Evolutionary conservation across 2,329 filamentous ascomycete genomes (phyloP).

Genomic region (Sarocladium oryzae): DNA sequence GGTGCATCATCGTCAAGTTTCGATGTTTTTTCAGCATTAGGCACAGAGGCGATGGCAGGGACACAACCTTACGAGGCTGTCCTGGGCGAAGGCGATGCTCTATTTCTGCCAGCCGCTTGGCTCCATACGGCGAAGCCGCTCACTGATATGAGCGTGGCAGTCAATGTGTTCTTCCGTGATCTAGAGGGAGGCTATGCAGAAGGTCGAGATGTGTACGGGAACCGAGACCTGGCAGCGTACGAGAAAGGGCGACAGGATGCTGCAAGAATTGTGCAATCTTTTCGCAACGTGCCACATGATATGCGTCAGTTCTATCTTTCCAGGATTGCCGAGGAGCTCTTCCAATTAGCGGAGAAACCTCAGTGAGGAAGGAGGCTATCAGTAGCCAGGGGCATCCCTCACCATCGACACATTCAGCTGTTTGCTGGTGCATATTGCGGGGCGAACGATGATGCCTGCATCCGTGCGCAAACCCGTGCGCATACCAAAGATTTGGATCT

Average conservation of each 20-base stretch:
- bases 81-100: constrained; percentile 64
- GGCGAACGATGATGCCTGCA: background rate
- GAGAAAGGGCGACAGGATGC: constrained; percentile 73
- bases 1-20: constrained; percentile 76
- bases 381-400: background rate
- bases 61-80: constrained; percentile 62
- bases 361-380: background rate
- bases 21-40: constrained; percentile 56
- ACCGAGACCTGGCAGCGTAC: constrained; percentile 76
- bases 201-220: constrained; percentile 82
- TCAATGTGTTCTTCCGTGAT: constrained; percentile 86
- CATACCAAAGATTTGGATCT: background rate
- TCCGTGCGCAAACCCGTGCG: background rate
- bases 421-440: background rate
- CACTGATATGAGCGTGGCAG: constrained; percentile 59
- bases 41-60: constrained; percentile 24
- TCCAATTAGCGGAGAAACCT: constrained; percentile 15
- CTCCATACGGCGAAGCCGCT: constrained; percentile 65
- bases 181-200: constrained; percentile 61
- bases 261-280: constrained; percentile 56
- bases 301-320: constrained; percentile 69
- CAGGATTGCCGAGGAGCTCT: constrained; percentile 63
- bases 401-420: background rate
- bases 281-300: constrained; percentile 58
- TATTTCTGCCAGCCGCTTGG: constrained; percentile 82